Base-by-base conservation (phyloP, 1,284 basidiomycete genomes). In the Leccinum variabile region DNA sequence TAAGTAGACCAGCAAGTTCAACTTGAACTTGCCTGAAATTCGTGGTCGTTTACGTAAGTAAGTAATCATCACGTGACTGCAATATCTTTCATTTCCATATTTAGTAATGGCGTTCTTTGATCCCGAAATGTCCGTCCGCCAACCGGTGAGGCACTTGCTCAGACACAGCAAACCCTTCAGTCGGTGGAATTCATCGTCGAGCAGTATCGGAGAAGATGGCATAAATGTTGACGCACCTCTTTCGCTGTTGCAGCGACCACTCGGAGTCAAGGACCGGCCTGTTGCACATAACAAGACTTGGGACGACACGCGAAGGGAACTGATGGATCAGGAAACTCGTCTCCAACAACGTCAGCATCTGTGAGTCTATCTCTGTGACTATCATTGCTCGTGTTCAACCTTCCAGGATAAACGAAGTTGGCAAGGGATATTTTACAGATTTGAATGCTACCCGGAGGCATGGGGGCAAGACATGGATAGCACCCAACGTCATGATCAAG, bases 401-500 rank as follows among this genome's bases (percentile, higher is more conserved):
- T 13, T 37, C 28, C 68, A 97, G 94, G 65, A 85, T 97, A 60
- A 90, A 93, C 70, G 88, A 96, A 77, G 92, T 90, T 0, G 86
- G 87, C 14, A 90, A 89, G 69, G 95, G 95, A 0, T 97, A 98
- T 76, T 98, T 95, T 71, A 84, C 92, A 67, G 97, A 98, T 72
- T 83, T 92, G 62, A 93, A 94, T 70, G 87, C 89, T 68, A 90
- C 94, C 16, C 81, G 89, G 59, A 84, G 84, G 49, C 85, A 94
- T 68, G 95, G 95, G 8, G 97, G 97, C 22, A 99, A 99, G 80
- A 91, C 92, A 10, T 99, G 95, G 95, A 85, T 96, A 60, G 95
- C 94, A 13, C 96, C 96, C 0, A 86, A 83, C 28, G 92, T 93
- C 11, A 82, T 98, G 65, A 95, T 98, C 69, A 85, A 88, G 30